Conservation (phyloP, 78 protist genomes). For the Bodo saltans region DNA sequence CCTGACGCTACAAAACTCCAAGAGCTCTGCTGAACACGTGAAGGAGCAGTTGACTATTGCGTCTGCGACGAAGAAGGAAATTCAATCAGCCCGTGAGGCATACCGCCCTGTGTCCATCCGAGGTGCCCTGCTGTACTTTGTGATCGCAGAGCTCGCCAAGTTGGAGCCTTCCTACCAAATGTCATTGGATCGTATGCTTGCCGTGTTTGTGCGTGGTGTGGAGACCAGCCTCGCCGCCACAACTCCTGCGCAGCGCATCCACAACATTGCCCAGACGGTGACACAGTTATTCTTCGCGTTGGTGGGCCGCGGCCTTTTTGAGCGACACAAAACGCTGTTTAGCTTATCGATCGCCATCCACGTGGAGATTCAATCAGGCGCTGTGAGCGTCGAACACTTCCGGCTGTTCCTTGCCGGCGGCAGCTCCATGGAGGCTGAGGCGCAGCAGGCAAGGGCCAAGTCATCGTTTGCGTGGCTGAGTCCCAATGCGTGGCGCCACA, state of each 20-base stretch:
- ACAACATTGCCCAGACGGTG: conserved; percentile 52
- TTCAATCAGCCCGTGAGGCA: conserved; percentile 68
- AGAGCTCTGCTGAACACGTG: conserved; percentile 56
- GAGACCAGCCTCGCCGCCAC: conserved; percentile 23
- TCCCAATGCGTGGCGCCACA: conserved; percentile 63
- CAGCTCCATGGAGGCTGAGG: conserved; percentile 33
- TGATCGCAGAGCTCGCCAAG: conserved; percentile 63
- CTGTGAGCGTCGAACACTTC: neutral
- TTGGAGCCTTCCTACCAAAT: conserved; percentile 75
- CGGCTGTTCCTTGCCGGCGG: conserved; percentile 41
- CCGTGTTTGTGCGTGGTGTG: conserved; percentile 59
- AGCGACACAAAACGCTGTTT: conserved; percentile 58
- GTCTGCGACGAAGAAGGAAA: conserved; percentile 48
- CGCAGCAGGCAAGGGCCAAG: conserved; percentile 9
- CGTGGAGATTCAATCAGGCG: conserved; percentile 42
- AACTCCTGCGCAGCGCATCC: conserved; percentile 52
- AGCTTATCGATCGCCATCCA: conserved; percentile 61
- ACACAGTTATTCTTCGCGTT: conserved; percentile 44
- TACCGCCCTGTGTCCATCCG: conserved; percentile 80
- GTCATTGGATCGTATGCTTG: conserved; percentile 67
- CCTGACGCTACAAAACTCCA: conserved; percentile 60
- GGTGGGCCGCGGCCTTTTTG: conserved; percentile 65
- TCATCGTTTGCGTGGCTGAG: conserved; percentile 62
- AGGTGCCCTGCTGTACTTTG: conserved; percentile 75
- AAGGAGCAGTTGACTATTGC: conserved; percentile 43